phyloP scores from a whole-genome alignment of 768 basidiomycete genomes.

The Pleurotus ostreatus region DNA sequence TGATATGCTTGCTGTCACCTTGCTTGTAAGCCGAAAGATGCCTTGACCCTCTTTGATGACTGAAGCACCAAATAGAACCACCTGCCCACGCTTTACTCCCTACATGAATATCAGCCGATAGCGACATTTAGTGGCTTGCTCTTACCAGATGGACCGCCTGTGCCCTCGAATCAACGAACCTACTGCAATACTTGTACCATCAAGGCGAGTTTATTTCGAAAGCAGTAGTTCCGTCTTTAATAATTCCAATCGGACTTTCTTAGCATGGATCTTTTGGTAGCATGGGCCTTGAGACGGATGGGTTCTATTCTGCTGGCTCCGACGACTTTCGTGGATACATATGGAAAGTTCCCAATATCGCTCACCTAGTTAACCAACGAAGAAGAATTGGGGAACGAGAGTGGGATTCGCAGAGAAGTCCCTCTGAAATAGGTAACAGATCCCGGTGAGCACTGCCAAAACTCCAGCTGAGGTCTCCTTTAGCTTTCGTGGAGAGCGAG shows the following conservation, averaged over 20 bases:
- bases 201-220: constrained; percentile 47
- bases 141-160: constrained; percentile 49
- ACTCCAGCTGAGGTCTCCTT: background rate
- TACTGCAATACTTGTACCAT: constrained; percentile 77
- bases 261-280: constrained; percentile 79
- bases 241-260: constrained; percentile 3
- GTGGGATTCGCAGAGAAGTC: constrained; percentile 36
- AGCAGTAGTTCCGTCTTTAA: background rate
- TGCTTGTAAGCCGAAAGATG: constrained; percentile 46
- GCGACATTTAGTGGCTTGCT: constrained; percentile 62
- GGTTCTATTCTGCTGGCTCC: constrained; percentile 71
- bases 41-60: background rate
- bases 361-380: constrained; percentile 40
- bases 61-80: constrained; percentile 43
- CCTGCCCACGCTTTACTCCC: constrained; percentile 64
- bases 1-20: constrained; percentile 61
- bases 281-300: constrained; percentile 44
- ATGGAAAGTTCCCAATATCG: constrained; percentile 65
- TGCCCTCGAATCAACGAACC: constrained; percentile 40
- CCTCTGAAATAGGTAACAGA: constrained; percentile 34
- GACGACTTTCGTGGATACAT: constrained; percentile 80
- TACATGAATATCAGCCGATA: constrained; percentile 65
- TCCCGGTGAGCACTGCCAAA: constrained; percentile 11
- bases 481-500: constrained; percentile 44
- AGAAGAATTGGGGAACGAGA: constrained; percentile 38